A percentile compares a stretch with the other conserved stretches of the same genome.
Conservation (phyloP, 306 rosid species). For the Myrica gale region DNA sequence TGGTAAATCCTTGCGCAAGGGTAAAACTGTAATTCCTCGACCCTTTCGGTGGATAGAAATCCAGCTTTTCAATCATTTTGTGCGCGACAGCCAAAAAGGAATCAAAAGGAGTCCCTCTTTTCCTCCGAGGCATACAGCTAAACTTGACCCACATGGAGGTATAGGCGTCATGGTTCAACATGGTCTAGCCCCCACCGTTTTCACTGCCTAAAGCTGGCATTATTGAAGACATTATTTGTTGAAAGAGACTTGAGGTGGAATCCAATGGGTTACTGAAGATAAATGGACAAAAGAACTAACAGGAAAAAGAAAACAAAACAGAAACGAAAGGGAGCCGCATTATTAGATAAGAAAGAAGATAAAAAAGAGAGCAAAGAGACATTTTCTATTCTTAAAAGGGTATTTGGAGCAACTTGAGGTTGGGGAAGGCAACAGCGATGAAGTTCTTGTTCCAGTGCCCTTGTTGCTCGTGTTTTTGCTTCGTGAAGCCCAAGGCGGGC, state of each 20-base stretch:
- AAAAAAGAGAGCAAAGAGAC: conserved; percentile 14
- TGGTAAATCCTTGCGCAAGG: too few relatives aligned
- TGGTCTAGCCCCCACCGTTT: conserved; percentile 32
- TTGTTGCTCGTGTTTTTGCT: conserved; percentile 64
- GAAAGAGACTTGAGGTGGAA: conserved; percentile 61
- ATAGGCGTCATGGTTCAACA: conserved; percentile 16
- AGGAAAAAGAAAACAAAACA: conserved; percentile 7
- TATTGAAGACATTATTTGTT: conserved; percentile 27
- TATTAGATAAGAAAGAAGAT: too few relatives aligned
- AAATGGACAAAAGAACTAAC: background rate
- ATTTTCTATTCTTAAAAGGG: background rate
- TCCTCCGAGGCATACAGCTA: conserved; percentile 12
- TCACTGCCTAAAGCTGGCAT: conserved; percentile 35
- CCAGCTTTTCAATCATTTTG: conserved; percentile 28
- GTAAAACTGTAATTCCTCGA: too few relatives aligned
- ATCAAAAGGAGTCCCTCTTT: conserved; percentile 23
- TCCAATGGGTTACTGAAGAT: conserved; percentile 33
- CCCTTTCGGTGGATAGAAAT: too few relatives aligned
- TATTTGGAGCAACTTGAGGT: conserved; percentile 8
- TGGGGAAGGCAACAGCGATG: conserved; percentile 31
- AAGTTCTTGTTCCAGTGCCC: conserved; percentile 70
- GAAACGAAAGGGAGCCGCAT: background rate
- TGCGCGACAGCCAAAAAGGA: conserved; percentile 14
- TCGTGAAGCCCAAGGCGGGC: conserved; percentile 68
- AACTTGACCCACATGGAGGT: conserved; percentile 36